Evolutionary conservation across 2,329 filamentous ascomycete genomes (phyloP).

Genomic region (Trichoderma koningiopsis): DNA sequence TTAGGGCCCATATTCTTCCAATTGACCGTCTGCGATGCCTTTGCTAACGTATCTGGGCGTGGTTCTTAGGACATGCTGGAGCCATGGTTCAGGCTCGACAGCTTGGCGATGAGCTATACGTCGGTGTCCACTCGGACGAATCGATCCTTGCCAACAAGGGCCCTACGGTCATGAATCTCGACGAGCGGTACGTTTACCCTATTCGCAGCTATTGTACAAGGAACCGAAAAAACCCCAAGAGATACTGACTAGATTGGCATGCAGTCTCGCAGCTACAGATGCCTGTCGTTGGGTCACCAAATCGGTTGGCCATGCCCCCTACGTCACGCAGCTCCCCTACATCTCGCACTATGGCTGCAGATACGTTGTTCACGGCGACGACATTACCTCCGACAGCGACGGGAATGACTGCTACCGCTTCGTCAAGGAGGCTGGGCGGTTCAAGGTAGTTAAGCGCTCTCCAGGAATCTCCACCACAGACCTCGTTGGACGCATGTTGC

Average conservation of each 20-base stretch:
- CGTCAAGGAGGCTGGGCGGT: conserved; percentile 89
- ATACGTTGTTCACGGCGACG: conserved; percentile 95
- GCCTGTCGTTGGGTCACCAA: conserved; percentile 93
- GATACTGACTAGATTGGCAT: conserved; percentile 16
- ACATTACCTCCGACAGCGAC: conserved; percentile 91
- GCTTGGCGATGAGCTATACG: conserved; percentile 83
- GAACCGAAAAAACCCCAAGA: background rate
- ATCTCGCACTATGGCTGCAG: conserved; percentile 94
- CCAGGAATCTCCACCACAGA: conserved; percentile 97
- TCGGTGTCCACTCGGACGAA: conserved; percentile 94
- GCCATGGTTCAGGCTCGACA: conserved; percentile 95
- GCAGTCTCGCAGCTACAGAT: conserved; percentile 81
- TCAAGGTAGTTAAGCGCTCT: conserved; percentile 95
- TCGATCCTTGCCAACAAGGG: conserved; percentile 96
- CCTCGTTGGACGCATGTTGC: conserved; percentile 94
- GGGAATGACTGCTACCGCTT: conserved; percentile 98
- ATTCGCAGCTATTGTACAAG: background rate
- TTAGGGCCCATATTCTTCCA: background rate
- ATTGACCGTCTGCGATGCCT: background rate
- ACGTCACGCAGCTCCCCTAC: conserved; percentile 92
- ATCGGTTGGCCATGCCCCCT: conserved; percentile 82
- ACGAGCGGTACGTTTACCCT: conserved; percentile 67
- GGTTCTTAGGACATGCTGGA: conserved; percentile 80
- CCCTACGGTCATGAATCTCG: conserved; percentile 92
- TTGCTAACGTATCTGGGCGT: background rate